Evolutionary conservation across 352 stramenopile species (phyloP).

Genomic region (Globisporangium iwayamae): DNA sequence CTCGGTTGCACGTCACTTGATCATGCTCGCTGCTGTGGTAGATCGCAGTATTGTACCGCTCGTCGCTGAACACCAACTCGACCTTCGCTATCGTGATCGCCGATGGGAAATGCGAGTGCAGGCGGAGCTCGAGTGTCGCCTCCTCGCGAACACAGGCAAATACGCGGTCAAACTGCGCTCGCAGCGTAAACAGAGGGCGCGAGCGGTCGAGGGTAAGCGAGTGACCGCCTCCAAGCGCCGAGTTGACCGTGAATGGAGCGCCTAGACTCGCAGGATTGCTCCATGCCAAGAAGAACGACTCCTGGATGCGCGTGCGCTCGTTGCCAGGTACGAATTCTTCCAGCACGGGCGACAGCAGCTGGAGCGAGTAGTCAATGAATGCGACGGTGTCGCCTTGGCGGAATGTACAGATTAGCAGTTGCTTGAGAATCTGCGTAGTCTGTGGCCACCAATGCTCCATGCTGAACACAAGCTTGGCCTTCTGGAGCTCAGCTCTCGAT

Average conservation of each 20-base stretch:
- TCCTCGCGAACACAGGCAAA: slow-evolving; percentile 70
- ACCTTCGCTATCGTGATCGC: slow-evolving; percentile 55
- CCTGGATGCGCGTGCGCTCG: slow-evolving; percentile 57
- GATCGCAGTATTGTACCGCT: slow-evolving; percentile 65
- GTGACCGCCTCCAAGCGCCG: slow-evolving; percentile 35
- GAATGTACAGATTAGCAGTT: slow-evolving; percentile 74
- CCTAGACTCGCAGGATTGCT: slow-evolving; percentile 38
- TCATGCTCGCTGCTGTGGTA: slow-evolving; percentile 28
- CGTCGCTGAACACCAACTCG: slow-evolving; percentile 71
- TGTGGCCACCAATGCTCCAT: slow-evolving; percentile 75
- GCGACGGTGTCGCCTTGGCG: slow-evolving; percentile 64
- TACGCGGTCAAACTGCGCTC: slow-evolving; percentile 55
- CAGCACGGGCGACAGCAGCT: slow-evolving; percentile 69
- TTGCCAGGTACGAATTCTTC: slow-evolving; percentile 59
- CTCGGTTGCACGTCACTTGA: slow-evolving; percentile 15
- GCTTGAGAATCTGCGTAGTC: slow-evolving; percentile 68
- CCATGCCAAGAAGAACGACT: slow-evolving; percentile 65
- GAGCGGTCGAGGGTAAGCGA: slow-evolving; percentile 51
- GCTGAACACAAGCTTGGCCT: slow-evolving; percentile 54
- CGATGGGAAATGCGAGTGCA: slow-evolving; percentile 58
- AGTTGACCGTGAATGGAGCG: slow-evolving; percentile 34
- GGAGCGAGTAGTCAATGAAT: slow-evolving; percentile 76
- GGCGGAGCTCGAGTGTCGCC: slow-evolving; percentile 39
- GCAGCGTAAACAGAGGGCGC: slow-evolving; percentile 45
- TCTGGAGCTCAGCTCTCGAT: slow-evolving; percentile 61